These are phyloP conservation scores for Yueomyces sp. DNA, from an alignment of 1,139 yeast species.

Conservation along the genomic window DNA sequence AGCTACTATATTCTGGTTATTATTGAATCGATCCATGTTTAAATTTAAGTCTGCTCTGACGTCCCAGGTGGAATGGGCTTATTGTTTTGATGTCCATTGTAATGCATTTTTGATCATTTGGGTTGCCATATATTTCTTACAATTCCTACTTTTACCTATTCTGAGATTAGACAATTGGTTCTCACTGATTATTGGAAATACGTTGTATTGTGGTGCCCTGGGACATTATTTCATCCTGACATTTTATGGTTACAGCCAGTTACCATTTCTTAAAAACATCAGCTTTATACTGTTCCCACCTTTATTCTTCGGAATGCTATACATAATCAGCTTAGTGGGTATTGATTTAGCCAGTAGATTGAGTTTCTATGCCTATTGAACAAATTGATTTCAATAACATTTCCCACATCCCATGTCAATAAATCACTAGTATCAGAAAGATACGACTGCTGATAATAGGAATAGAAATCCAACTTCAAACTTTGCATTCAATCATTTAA, in stretches of 20 bases:
- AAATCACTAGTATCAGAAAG: no score
- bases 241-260: slow-evolving; percentile 75
- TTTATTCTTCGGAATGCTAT: slow-evolving; percentile 43
- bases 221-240: slow-evolving; percentile 69
- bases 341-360: slow-evolving; percentile 32
- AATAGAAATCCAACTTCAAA: no score
- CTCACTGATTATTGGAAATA: slow-evolving; percentile 60
- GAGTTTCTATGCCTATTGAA: slow-evolving; percentile 12
- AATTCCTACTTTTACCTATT: slow-evolving; percentile 64
- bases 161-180: slow-evolving; percentile 52
- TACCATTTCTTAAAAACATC: slow-evolving; percentile 63
- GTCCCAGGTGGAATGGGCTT: slow-evolving; percentile 78
- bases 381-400: background rate
- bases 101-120: slow-evolving; percentile 75
- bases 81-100: slow-evolving; percentile 88
- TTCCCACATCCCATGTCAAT: no score
- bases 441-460: no score
- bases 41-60: slow-evolving; percentile 29
- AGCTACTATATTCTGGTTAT: slow-evolving; percentile 61
- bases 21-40: slow-evolving; percentile 49
- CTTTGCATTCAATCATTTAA: no score
- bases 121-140: slow-evolving; percentile 64
- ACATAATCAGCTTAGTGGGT: slow-evolving; percentile 49
- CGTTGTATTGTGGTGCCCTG: slow-evolving; percentile 59
- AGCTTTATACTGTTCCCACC: slow-evolving; percentile 44